Percentiles rank a stretch among this genome's conserved stretches.
phyloP scores from a whole-genome alignment of 2,329 filamentous ascomycete species.

The Ascochyta rabiei region DNA sequence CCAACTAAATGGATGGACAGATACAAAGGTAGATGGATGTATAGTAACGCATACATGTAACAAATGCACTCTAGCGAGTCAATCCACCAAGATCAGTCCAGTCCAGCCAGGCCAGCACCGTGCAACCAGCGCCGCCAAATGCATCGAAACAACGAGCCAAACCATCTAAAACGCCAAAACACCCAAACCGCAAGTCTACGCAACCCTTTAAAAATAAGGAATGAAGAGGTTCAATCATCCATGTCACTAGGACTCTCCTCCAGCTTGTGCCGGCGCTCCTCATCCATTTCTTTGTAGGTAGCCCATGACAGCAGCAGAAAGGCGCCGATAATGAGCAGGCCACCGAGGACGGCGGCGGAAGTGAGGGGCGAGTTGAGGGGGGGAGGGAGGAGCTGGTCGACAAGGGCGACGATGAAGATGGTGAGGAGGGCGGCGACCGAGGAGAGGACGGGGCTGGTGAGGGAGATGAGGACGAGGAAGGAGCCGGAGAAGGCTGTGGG shows the following conservation, averaged over 20 bases:
- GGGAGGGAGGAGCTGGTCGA: constrained; percentile 81
- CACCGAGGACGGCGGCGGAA: constrained; percentile 78
- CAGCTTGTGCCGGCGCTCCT: constrained; percentile 71
- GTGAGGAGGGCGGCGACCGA: constrained; percentile 92
- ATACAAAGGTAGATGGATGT: too few species aligned
- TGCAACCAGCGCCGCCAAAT: too few species aligned
- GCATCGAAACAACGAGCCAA: too few species aligned
- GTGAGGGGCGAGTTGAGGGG: constrained; percentile 73
- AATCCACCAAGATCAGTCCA: too few species aligned
- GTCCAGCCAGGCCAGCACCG: too few species aligned
- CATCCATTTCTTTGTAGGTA: constrained; percentile 90
- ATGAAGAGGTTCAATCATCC: constrained; percentile 42
- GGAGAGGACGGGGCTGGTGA: constrained; percentile 90
- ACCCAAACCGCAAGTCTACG: too few species aligned
- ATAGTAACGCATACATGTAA: too few species aligned
- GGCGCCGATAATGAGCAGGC: constrained; percentile 82
- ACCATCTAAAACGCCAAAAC: too few species aligned
- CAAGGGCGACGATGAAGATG: constrained; percentile 93
- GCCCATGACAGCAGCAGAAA: constrained; percentile 89
- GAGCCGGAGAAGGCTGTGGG: constrained; percentile 77
- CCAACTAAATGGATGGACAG: too few species aligned
- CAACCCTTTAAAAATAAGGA: too few species aligned
- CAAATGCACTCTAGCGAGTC: too few species aligned
- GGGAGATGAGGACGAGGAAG: constrained; percentile 88
- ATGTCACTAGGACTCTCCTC: constrained; percentile 52